A percentile compares a stretch with the other conserved stretches of the same genome.
Conservation (phyloP, 2,329 filamentous ascomycete genomes). For the Monosporascus sp. region DNA sequence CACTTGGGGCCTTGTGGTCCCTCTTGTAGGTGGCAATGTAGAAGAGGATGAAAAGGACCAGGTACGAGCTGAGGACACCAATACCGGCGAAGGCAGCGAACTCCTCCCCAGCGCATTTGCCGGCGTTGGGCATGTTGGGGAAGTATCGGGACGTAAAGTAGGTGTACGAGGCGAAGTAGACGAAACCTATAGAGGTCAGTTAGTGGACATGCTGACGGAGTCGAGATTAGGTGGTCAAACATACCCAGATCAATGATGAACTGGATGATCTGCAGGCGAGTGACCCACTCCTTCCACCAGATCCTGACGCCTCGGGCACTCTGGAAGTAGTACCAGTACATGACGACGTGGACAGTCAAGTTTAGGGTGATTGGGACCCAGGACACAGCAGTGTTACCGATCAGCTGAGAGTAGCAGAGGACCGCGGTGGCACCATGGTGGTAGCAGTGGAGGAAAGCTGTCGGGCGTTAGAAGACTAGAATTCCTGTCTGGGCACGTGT, state of each 20-base stretch:
- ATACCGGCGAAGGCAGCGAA: constrained; percentile 93
- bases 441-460: constrained; percentile 96
- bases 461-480: background rate
- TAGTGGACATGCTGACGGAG: constrained; percentile 5
- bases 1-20: constrained; percentile 70
- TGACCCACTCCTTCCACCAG: constrained; percentile 99
- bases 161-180: constrained; percentile 99
- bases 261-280: constrained; percentile 92
- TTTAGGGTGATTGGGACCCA: constrained; percentile 95
- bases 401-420: constrained; percentile 95
- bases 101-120: constrained; percentile 90
- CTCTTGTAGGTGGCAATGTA: constrained; percentile 96
- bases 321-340: constrained; percentile 99
- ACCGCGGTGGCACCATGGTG: constrained; percentile 96
- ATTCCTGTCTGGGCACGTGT: background rate
- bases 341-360: constrained; percentile 90
- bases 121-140: constrained; percentile 73
- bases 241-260: constrained; percentile 94
- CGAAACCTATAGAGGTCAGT: constrained; percentile 60
- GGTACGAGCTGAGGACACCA: constrained; percentile 86
- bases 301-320: constrained; percentile 90
- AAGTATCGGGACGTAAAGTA: constrained; percentile 95
- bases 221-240: constrained; percentile 25
- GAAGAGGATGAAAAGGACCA: constrained; percentile 98
- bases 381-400: constrained; percentile 86